Evolutionary conservation across 2,329 filamentous ascomycete genomes (phyloP).

Genomic region (Septoria linicola): DNA sequence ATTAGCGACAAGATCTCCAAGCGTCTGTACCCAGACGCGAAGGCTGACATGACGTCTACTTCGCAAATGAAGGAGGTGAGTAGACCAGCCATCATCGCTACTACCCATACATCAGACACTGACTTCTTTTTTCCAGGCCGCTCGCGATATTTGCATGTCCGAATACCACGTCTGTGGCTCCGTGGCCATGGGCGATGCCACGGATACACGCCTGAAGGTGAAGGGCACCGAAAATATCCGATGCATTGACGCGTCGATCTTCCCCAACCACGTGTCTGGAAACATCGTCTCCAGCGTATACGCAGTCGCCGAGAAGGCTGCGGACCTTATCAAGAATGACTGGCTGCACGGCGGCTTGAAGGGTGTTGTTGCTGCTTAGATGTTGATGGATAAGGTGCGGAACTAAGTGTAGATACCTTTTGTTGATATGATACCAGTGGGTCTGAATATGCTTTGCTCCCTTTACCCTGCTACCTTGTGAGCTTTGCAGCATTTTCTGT

Average conservation of each 20-base stretch:
- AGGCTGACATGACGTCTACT: constrained; percentile 28
- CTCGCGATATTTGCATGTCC: constrained; percentile 29
- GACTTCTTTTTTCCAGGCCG: no score
- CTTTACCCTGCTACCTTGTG: no score
- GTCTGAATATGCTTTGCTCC: no score
- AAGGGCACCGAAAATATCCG: constrained; percentile 41
- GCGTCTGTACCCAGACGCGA: constrained; percentile 37
- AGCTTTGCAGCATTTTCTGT: no score
- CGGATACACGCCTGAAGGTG: constrained; percentile 40
- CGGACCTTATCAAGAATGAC: constrained; percentile 37
- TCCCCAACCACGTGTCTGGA: constrained; percentile 35
- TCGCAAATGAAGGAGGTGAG: constrained; percentile 31
- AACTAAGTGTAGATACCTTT: background rate
- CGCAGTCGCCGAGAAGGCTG: constrained; percentile 36
- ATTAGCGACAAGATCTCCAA: constrained; percentile 44
- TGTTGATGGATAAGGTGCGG: background rate
- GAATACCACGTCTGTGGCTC: constrained; percentile 43
- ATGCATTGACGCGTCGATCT: constrained; percentile 40
- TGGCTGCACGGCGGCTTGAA: constrained; percentile 25
- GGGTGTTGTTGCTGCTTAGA: constrained; percentile 4
- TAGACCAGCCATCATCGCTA: no score
- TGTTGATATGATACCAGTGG: constrained; percentile 1
- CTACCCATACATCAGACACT: no score
- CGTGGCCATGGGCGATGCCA: constrained; percentile 46
- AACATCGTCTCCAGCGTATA: constrained; percentile 36